These are phyloP conservation scores for Salix udensis DNA, from an alignment of 345 rosid species.

Conservation along the genomic window DNA sequence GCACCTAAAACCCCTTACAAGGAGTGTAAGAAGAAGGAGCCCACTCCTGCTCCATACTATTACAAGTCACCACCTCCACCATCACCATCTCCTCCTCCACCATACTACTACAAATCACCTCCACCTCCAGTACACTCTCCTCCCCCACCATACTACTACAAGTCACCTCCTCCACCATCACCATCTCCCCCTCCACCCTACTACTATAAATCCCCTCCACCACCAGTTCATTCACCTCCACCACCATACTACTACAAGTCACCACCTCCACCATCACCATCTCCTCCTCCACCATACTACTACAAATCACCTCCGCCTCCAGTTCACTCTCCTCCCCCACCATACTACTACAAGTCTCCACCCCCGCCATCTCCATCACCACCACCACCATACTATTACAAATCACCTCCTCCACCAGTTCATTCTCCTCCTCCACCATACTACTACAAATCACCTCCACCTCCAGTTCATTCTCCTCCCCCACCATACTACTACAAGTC, in stretches of 20 bases:
- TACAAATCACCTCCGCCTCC: slow-evolving; percentile 3
- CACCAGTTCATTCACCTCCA: background rate
- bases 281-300: background rate
- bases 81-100: slow-evolving; percentile 22
- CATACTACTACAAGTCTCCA: background rate
- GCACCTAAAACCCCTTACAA: slow-evolving; percentile 23
- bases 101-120: slow-evolving; percentile 39
- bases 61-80: slow-evolving; percentile 27
- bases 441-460: slow-evolving; percentile 10
- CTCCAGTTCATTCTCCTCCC: slow-evolving; percentile 3
- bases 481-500: slow-evolving; percentile 4
- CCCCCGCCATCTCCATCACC: slow-evolving; percentile 14
- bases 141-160: too few species aligned
- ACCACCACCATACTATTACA: slow-evolving; percentile 3
- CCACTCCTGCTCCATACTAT: slow-evolving; percentile 21
- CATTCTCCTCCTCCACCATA: slow-evolving; percentile 8
- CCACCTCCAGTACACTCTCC: slow-evolving; percentile 20
- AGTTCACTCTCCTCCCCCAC: slow-evolving; percentile 1
- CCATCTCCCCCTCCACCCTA: too few species aligned
- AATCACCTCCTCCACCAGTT: too few species aligned
- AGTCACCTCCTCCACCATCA: too few species aligned
- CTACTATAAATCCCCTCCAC: background rate
- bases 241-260: slow-evolving; percentile 28
- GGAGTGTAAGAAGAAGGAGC: slow-evolving; percentile 21
- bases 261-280: background rate